Percentiles rank a stretch among this genome's conserved stretches.
phyloP scores from a whole-genome alignment of 2,329 filamentous ascomycete genomes.

The Ustilaginoidea virens region DNA sequence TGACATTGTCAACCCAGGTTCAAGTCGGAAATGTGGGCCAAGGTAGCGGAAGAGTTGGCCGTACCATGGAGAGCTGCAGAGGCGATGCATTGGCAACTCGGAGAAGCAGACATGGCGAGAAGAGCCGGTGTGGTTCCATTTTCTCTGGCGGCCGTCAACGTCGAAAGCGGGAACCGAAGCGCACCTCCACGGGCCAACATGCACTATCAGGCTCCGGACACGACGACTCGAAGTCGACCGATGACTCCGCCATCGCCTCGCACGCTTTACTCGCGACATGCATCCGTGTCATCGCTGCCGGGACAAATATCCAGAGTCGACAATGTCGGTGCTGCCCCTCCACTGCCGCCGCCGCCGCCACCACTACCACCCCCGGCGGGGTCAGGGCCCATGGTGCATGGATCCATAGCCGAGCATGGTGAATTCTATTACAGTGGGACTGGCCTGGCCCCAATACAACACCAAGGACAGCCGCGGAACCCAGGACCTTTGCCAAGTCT shows the following conservation, averaged over 20 bases:
- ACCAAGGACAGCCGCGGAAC: constrained; percentile 21
- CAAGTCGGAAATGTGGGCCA: constrained; percentile 96
- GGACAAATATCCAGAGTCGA: constrained; percentile 16
- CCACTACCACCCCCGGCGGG: constrained; percentile 15
- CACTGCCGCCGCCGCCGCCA: constrained; percentile 21
- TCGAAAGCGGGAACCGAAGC: constrained; percentile 25
- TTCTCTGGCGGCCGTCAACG: constrained; percentile 43
- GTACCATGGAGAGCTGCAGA: constrained; percentile 92
- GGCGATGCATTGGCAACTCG: constrained; percentile 96
- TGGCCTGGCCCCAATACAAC: constrained; percentile 38
- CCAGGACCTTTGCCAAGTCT: constrained; percentile 41
- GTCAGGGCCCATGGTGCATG: constrained; percentile 7
- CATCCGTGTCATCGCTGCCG: constrained; percentile 15
- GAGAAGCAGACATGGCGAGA: constrained; percentile 84
- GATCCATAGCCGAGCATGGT: constrained; percentile 13
- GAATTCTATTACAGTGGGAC: constrained; percentile 18
- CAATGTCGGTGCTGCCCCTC: constrained; percentile 1
- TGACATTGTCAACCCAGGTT: no score
- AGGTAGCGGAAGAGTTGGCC: constrained; percentile 86
- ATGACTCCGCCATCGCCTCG: constrained; percentile 25
- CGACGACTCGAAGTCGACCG: constrained; percentile 27
- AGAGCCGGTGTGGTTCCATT: constrained; percentile 84
- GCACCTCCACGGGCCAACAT: constrained; percentile 22
- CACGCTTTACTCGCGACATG: constrained; percentile 22
- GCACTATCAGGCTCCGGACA: constrained; percentile 32